A percentile compares a stretch with the other conserved stretches of the same genome.
phyloP scores from a whole-genome alignment of 768 basidiomycete species.

The Asterophora lycoperdoides region DNA sequence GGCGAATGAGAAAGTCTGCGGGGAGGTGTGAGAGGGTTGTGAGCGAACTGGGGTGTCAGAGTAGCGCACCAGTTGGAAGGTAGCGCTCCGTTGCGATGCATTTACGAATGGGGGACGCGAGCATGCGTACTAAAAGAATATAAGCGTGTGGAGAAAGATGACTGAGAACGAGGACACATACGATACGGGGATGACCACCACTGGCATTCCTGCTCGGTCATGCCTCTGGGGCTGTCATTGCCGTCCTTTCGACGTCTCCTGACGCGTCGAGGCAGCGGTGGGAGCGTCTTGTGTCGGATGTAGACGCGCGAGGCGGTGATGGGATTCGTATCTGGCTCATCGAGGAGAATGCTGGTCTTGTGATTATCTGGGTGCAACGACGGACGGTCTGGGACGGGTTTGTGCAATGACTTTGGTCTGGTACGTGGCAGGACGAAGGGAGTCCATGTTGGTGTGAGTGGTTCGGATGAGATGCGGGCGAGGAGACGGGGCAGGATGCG shows the following conservation, averaged over 20 bases:
- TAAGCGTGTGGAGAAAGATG: slow-evolving; percentile 7
- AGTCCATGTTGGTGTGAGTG: slow-evolving; percentile 14
- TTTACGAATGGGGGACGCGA: slow-evolving; percentile 57
- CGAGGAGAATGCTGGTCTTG: slow-evolving; percentile 59
- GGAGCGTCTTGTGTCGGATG: slow-evolving; percentile 51
- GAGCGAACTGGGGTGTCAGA: neutral
- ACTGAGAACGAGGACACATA: slow-evolving; percentile 32
- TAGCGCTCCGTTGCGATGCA: slow-evolving; percentile 47
- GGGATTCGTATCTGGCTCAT: slow-evolving; percentile 41
- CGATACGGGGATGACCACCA: slow-evolving; percentile 80
- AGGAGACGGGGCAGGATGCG: slow-evolving; percentile 68
- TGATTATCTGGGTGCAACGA: slow-evolving; percentile 45
- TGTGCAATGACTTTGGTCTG: slow-evolving; percentile 30
- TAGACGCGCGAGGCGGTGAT: slow-evolving; percentile 48
- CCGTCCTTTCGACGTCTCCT: slow-evolving; percentile 14
- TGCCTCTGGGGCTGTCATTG: slow-evolving; percentile 44
- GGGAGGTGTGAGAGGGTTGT: neutral
- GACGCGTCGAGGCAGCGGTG: slow-evolving; percentile 39
- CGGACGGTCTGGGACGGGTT: slow-evolving; percentile 29
- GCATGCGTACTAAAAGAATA: slow-evolving; percentile 57
- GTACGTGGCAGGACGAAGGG: slow-evolving; percentile 20
- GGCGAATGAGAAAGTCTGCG: slow-evolving; percentile 64
- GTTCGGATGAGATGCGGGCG: slow-evolving; percentile 28
- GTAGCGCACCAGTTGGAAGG: slow-evolving; percentile 52
- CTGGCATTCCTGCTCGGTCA: slow-evolving; percentile 56